Base-by-base conservation (phyloP, 805 yeast genomes). In the Wickerhamomyces bisporus region DNA sequence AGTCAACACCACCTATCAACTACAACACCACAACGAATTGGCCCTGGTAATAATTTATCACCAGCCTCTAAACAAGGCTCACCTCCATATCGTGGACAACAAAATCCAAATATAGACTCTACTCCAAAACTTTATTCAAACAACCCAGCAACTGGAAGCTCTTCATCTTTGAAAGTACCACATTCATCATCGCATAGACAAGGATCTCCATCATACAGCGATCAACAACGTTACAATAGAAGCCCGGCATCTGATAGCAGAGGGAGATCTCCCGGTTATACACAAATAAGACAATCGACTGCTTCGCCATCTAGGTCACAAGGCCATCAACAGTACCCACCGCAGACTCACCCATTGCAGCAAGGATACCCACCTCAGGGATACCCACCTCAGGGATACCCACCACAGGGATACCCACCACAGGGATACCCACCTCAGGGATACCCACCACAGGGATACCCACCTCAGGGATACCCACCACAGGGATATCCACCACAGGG, bases 401-500 rank as follows among this genome's bases (percentile, higher is more conserved):
- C 38, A 9, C 39, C 41, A 10, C 38, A 24, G 8, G 48, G 38
- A n/a, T n/a, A n/a, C n/a, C n/a, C 46, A 11, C 51, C 47, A 6
- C 55, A 47, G 30, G 55, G 53, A 8, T 51, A 52, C 32, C 51
- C 51, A 23, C 53, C 49, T 8, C 44, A 40, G 20, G 39, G 36
- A 15, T 39, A 39, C 19, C 36, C 50, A 5, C 49, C 53, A 5
- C 53, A 47, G 55, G 58, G 40, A 40, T 50, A 40, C 53, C 59
- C 46, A 49, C 54, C 39, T 3, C 44, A 40, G 26, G 58, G 57
- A 5, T 45, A 60, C 3, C 47, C 48, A 17, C 43, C 50, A 13
- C 47, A 42, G 15, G 47, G 44, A 10, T 43, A 46, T 25, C 38
- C 35, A 12, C 39, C 38, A 25, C 24, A 21, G 10, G 24, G 24